Percentiles rank a stretch among this genome's conserved stretches.
phyloP scores from a whole-genome alignment of 257 asterid species.

The Sherardia arvensis region DNA sequence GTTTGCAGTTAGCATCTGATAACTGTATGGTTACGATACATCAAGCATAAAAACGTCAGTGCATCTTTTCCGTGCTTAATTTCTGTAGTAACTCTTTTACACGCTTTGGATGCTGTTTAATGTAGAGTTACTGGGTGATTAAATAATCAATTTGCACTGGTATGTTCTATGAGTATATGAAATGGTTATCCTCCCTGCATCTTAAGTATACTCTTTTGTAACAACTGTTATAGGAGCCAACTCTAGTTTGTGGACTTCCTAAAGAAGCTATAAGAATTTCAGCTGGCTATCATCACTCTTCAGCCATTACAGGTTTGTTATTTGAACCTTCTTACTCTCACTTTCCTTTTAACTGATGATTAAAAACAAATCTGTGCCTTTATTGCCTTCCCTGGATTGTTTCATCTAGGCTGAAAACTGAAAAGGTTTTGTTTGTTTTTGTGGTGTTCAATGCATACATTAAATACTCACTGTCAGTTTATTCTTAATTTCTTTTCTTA shows the following conservation, averaged over 20 bases:
- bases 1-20: not conserved
- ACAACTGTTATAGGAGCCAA: constrained; percentile 54
- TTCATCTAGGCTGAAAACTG: too few relatives aligned
- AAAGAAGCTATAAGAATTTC: constrained; percentile 49
- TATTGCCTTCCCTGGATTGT: too few relatives aligned
- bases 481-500: not conserved
- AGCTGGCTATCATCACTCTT: constrained; percentile 94
- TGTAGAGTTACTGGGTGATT: not conserved
- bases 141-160: not conserved
- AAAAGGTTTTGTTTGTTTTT: too few relatives aligned
- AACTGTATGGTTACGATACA: not conserved
- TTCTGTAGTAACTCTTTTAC: not conserved
- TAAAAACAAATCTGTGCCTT: too few relatives aligned
- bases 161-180: not conserved
- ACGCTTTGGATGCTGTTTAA: not conserved
- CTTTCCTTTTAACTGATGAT: not conserved
- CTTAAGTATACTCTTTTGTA: not conserved
- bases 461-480: not conserved
- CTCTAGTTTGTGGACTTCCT: constrained; percentile 50
- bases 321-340: not conserved
- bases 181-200: not conserved
- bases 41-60: not conserved
- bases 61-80: not conserved
- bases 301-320: constrained; percentile 80
- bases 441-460: not conserved